These are phyloP conservation scores for Diplosphaera chodatii DNA, from an alignment of 139 green algal genomes.

Conservation along the genomic window DNA sequence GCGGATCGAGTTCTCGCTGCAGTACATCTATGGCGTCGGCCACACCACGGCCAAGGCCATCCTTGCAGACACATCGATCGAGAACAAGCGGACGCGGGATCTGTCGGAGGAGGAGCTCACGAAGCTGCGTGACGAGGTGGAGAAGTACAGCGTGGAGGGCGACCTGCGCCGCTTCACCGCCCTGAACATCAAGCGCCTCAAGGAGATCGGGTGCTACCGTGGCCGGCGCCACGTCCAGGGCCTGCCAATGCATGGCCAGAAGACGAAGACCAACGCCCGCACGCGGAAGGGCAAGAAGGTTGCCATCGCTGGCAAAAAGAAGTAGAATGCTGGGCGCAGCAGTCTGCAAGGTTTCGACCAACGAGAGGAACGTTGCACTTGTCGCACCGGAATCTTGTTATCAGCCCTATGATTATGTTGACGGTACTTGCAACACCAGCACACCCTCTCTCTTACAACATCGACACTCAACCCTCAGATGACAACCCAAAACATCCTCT, in stretches of 20 bases:
- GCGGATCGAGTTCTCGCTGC: conserved; percentile 87
- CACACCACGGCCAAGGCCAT: conserved; percentile 87
- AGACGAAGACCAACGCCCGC: conserved; percentile 95
- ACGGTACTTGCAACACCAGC: no score
- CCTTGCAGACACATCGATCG: conserved; percentile 73
- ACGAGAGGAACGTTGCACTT: no score
- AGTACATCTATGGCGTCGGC: conserved; percentile 97
- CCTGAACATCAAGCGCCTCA: conserved; percentile 96
- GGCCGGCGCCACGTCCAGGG: conserved; percentile 86
- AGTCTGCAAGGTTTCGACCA: no score
- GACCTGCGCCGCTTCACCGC: conserved; percentile 84
- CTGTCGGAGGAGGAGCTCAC: conserved; percentile 96
- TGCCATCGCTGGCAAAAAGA: conserved; percentile 82
- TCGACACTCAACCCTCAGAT: no score
- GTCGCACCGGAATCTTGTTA: no score
- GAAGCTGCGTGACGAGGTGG: conserved; percentile 82
- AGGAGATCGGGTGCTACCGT: conserved; percentile 97
- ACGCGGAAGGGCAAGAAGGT: conserved; percentile 77
- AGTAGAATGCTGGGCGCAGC: conserved; percentile 35
- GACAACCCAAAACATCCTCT: no score
- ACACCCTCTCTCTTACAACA: no score
- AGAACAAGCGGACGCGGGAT: conserved; percentile 96
- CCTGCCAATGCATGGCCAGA: conserved; percentile 87
- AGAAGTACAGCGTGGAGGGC: conserved; percentile 84
- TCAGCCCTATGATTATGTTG: no score